phyloP scores from a whole-genome alignment of 495 filamentous ascomycete genomes.

The Sporormia fimetaria region DNA sequence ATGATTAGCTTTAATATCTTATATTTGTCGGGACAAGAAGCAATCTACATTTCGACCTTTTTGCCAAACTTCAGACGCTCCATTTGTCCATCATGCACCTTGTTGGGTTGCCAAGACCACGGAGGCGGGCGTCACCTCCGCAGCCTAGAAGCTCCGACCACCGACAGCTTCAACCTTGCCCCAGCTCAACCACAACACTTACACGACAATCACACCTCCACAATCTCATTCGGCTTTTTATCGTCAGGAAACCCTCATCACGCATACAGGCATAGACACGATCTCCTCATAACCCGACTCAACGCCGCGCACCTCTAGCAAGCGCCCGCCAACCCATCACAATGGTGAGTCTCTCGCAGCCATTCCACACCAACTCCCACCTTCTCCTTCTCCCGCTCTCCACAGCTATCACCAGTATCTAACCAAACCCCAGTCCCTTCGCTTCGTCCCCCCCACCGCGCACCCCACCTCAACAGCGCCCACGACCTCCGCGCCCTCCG shows the following conservation, averaged over 20 bases:
- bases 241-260: not conserved
- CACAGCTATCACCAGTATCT: constrained; percentile 23
- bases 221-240: not conserved
- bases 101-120: constrained; percentile 8
- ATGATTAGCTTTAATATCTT: too few relatives aligned
- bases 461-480: constrained; percentile 39
- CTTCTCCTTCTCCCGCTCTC: constrained; percentile 9
- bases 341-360: constrained; percentile 3
- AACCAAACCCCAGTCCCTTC: constrained; percentile 57
- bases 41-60: not conserved
- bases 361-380: not conserved
- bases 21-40: constrained; percentile 2
- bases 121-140: constrained; percentile 12
- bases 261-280: too few relatives aligned
- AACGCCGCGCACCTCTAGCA: not conserved
- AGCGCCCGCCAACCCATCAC: not conserved
- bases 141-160: constrained; percentile 11
- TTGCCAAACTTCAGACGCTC: not conserved
- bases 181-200: not conserved
- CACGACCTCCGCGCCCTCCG: constrained; percentile 61
- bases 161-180: constrained; percentile 5
- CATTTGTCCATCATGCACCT: not conserved
- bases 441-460: constrained; percentile 59
- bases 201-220: constrained; percentile 1
- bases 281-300: too few relatives aligned